Base-by-base conservation (phyloP, 164 flowering plant genomes). In the Tetrastigma voinierianum region DNA sequence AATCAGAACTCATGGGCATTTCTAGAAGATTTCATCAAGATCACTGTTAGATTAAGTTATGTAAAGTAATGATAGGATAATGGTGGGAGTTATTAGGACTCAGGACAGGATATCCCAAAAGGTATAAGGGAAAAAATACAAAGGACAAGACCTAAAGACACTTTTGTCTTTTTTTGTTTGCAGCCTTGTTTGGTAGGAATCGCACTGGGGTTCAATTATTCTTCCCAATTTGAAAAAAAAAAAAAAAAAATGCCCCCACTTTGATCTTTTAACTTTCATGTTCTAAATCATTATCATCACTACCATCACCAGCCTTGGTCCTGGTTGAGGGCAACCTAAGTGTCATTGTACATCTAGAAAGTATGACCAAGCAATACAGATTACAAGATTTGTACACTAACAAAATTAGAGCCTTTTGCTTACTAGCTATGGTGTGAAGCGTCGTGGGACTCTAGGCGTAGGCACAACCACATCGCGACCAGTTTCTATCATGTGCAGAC, bases 401-500 rank as follows among this genome's bases (percentile, higher is more conserved):
- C 10, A 6, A 18, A 14, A 49, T 57, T 19, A 18, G 2, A 58
- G 11, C 17, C 53, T 19, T 46, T 57, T 21, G 23, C 51, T 56
- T 40, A 25, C 49, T 60, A 54, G 20, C 63, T 58, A 62, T 23
- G 46, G 18, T 40, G 68, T 9, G 45, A 67, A 75, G 47, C 78
- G 75, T 0, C 70, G 83, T 25, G 89, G 87, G 1, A 85, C 81
- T 67, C 96, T 75, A 21, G 96, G 93, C 1, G 96, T 93, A 0
- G 92, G 90, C 0, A 70, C 86, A 2, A 82, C 67, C 8, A 74
- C 69, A n/a, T 88, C 97, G 0, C 80, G 81, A 3, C 84, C 80
- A 0, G 81, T 20, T 51, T 68, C 74, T 0, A 93, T 74, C 77
- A 69, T 3, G 5, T 59, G 12, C 51, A 83, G 66, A 1, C 84